Evolutionary conservation across 805 yeast genomes (phyloP).

Genomic region (Brettanomyces anomalus): DNA sequence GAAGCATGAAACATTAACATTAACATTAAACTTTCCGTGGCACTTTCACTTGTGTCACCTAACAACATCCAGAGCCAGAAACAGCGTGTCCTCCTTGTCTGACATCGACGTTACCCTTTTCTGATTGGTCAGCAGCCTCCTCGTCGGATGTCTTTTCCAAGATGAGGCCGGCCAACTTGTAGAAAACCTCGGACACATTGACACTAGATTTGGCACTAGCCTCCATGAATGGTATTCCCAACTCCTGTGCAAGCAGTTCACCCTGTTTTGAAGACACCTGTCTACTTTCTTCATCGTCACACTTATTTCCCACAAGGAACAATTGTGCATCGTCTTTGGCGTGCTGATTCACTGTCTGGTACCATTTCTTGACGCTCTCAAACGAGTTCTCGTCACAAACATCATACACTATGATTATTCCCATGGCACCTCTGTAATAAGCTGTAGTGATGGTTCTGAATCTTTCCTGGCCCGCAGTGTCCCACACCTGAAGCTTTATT

Average conservation of each 20-base stretch:
- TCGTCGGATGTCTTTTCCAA: slow-evolving; percentile 62
- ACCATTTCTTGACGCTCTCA: slow-evolving; percentile 91
- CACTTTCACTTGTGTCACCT: slow-evolving; percentile 1
- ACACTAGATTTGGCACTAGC: slow-evolving; percentile 92
- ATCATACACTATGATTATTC: slow-evolving; percentile 75
- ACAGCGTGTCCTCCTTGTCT: slow-evolving; percentile 9
- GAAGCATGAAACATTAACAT: background rate
- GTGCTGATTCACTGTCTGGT: slow-evolving; percentile 89
- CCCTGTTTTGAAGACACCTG: slow-evolving; percentile 89
- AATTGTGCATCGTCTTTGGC: slow-evolving; percentile 95
- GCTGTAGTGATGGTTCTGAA: slow-evolving; percentile 93
- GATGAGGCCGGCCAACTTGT: slow-evolving; percentile 78
- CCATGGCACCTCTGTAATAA: slow-evolving; percentile 85
- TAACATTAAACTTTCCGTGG: background rate
- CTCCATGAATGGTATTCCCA: slow-evolving; percentile 87
- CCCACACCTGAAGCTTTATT: slow-evolving; percentile 94
- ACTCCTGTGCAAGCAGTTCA: slow-evolving; percentile 73
- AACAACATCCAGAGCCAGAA: slow-evolving; percentile 21
- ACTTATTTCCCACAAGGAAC: slow-evolving; percentile 91
- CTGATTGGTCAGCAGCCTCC: slow-evolving; percentile 15
- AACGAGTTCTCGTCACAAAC: slow-evolving; percentile 87
- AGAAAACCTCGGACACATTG: slow-evolving; percentile 87
- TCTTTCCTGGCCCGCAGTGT: slow-evolving; percentile 96
- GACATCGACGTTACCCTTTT: slow-evolving; percentile 18
- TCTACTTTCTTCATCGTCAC: slow-evolving; percentile 82